Evolutionary conservation across 371 early-diverging fungal species (phyloP), one percentile per base, ranked within the genome.

Genomic region (Mortierella sp.): DNA sequence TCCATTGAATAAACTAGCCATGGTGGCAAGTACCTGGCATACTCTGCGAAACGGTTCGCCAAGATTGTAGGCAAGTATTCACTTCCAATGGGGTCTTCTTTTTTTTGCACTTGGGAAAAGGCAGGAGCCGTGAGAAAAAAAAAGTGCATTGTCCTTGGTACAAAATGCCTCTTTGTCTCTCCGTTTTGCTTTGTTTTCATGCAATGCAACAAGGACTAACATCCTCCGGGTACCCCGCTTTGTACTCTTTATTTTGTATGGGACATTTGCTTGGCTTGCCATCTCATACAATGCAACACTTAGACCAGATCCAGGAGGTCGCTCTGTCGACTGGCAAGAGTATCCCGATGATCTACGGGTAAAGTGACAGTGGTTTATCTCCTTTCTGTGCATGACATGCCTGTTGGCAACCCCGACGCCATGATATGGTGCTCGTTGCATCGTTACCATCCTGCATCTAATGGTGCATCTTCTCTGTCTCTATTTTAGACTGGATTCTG

Each of bases 401-500:
- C n/a, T 16, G 1, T 21, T 34, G 21, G 50, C 21, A 48, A 16
- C 34, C 43, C n/a, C 70, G 11, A 14, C 44, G 11, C 26, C 14
- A 43, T 19, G 9, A 59, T 61, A 21, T 48, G 24, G 28, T 31
- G 8, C 28, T 31, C 28, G 6, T 37, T 34, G 9, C 37, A 43
- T 51, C 3, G 13, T 37, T 31, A 28, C 6, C 14, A 43, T 31
- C 48, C 51, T 31, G 5, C 14, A 14, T 31, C 9, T 26, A 5
- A 11, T 51, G n/a, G 11, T 69, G 0, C 46, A 24, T 2, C 10
- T 14, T 57, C 14, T 57, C 57, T 55, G n/a, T 19, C n/a, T 37
- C 28, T 16, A 43, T 31, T 72, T 26, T 69, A 85, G 93, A 0
- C 77, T 94, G 37, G 93, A 94, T 79, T 90, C 93, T 24, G 92